Conservation (phyloP, 2,329 filamentous ascomycete species). For the Chrysosphaeria jannelii region DNA sequence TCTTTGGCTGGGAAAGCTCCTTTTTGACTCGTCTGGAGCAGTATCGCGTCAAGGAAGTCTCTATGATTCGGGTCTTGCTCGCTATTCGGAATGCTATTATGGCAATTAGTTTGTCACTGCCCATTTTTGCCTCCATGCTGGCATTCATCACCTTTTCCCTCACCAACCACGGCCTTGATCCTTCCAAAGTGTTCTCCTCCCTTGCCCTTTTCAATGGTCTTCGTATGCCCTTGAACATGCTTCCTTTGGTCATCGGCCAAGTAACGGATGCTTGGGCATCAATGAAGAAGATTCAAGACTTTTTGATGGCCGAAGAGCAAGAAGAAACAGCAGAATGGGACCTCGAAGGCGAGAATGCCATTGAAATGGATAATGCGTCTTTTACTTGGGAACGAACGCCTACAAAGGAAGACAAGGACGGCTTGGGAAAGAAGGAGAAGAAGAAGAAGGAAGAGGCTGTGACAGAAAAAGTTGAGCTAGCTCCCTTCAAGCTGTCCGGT, state of each 20-base stretch:
- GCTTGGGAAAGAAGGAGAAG: conserved; percentile 11
- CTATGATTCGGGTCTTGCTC: conserved; percentile 55
- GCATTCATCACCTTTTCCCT: conserved; percentile 62
- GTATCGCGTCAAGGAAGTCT: conserved; percentile 49
- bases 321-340: conserved; percentile 32
- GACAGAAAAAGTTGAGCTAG: conserved; percentile 12
- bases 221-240: conserved; percentile 62
- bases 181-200: conserved; percentile 71
- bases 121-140: conserved; percentile 84
- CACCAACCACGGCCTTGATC: conserved; percentile 33
- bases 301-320: conserved; percentile 60
- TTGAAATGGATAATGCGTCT: conserved; percentile 39
- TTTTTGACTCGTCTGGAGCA: conserved; percentile 50
- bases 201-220: conserved; percentile 80
- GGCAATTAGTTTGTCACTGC: conserved; percentile 56
- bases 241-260: conserved; percentile 70
- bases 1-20: conserved; percentile 77
- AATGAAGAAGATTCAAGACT: conserved; percentile 61
- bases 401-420: conserved; percentile 19
- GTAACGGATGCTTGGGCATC: conserved; percentile 74
- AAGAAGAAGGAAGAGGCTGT: conserved; percentile 9
- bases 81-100: conserved; percentile 65
- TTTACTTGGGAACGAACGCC: conserved; percentile 69
- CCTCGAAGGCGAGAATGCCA: conserved; percentile 29
- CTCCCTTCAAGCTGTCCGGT: conserved; percentile 43